Percentiles rank a stretch among this genome's conserved stretches.
These are phyloP conservation scores for Gossypium anomalum DNA, from an alignment of 345 rosid genomes.

Conservation along the genomic window DNA sequence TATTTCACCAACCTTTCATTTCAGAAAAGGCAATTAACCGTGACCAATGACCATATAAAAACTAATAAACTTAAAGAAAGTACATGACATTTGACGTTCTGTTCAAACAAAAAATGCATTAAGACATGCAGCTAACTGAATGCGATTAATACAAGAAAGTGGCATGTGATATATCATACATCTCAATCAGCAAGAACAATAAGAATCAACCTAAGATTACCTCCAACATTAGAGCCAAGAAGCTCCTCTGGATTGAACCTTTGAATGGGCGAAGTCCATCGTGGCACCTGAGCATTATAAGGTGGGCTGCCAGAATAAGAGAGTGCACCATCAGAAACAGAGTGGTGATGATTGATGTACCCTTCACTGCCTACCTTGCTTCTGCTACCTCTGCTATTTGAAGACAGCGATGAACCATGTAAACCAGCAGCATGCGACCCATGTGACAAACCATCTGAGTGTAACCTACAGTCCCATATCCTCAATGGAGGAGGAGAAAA, in stretches of 20 bases:
- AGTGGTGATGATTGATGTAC: slow-evolving; percentile 52
- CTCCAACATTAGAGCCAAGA: slow-evolving; percentile 40
- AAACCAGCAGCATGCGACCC: slow-evolving; percentile 34
- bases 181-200: neutral
- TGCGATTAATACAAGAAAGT: neutral
- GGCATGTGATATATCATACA: neutral
- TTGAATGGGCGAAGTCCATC: slow-evolving; percentile 51
- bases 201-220: slow-evolving; percentile 25
- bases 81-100: neutral
- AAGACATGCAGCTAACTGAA: neutral
- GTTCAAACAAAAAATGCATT: neutral
- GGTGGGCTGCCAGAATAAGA: slow-evolving; percentile 54
- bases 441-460: slow-evolving; percentile 41
- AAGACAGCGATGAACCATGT: slow-evolving; percentile 39
- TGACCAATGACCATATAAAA: neutral
- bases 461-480: slow-evolving; percentile 60
- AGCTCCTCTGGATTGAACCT: slow-evolving; percentile 40
- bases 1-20: neutral
- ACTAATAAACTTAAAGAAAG: neutral
- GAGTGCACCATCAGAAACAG: slow-evolving; percentile 63
- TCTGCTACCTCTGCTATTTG: slow-evolving; percentile 44
- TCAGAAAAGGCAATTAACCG: neutral
- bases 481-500: slow-evolving; percentile 70
- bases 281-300: slow-evolving; percentile 48
- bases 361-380: slow-evolving; percentile 46